Base-by-base conservation (phyloP, 2,329 filamentous ascomycete genomes). In the Aureobasidium lini region DNA sequence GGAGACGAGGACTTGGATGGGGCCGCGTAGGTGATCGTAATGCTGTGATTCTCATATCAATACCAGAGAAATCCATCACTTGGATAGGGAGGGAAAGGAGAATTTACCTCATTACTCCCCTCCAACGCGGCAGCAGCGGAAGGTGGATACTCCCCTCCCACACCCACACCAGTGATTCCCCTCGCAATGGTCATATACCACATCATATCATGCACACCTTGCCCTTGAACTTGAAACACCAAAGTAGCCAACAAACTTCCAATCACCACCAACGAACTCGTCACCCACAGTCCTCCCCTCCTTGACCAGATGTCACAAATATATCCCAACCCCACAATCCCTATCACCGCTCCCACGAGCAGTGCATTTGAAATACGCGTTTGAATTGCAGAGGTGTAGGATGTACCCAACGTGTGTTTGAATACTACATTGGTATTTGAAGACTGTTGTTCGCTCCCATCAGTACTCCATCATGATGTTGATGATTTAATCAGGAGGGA, bases 151-250 rank as follows among this genome's bases (percentile, higher is more conserved):
- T 79, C 77, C 64, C 76, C 77, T 49, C 73, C 75, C 3, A 75
- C 71, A 46, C 57, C 57, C 4, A 59, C 57, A n/a, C 57, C 57
- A 23, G 46, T 74, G 18, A 79, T 70, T 5, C 79, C 79, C 43
- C 79, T 73, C 5, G 77, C 73, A 16, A 81, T 68, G 0, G 76
- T 79, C 71, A 81, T 70, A 73, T 80, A 80, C 77, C 78, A 80
- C 59, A 79, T 77, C 76, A 81, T 80, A 60, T 76, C 77, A 16
- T 75, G 1, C 3, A 48, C 47, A 6, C 63, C 64, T 9, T 62
- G 63, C 7, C 61, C 29, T 15, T 54, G 15, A 3, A 76, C 68
- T 40, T 72, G 68, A 34, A 76, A 68, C 1, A 71, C 71, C 46
- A 76, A 60, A 2, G 70, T 69, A 4, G 73, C 67, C 68, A 77